Conservation (phyloP, 192 early-diverging fungal genomes). For the Martensiomyces pterosporus region DNA sequence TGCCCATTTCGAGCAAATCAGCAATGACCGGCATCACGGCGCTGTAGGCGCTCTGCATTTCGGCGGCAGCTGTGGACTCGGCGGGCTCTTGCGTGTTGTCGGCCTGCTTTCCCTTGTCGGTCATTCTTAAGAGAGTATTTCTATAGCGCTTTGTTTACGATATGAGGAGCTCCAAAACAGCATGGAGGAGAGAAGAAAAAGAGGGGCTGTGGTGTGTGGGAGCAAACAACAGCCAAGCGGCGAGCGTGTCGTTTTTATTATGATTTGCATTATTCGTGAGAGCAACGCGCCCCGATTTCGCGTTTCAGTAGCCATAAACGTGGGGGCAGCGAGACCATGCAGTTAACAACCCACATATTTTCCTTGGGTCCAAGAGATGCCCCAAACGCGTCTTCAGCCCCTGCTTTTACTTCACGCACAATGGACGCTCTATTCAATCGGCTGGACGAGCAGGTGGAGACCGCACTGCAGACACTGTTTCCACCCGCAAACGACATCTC, state of each 20-base stretch:
- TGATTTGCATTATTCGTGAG: no score
- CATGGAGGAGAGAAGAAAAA: neutral
- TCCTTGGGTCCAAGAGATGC: no score
- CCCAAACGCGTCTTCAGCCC: no score
- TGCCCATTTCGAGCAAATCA: conserved; percentile 61
- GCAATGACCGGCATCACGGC: conserved; percentile 45
- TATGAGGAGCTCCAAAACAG: neutral
- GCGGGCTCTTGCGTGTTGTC: conserved; percentile 13
- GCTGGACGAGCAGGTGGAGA: conserved; percentile 28
- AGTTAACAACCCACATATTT: no score
- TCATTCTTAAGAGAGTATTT: neutral
- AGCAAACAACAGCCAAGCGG: no score
- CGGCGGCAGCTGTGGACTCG: conserved; percentile 3
- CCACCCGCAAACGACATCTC: conserved; percentile 9
- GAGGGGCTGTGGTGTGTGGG: no score
- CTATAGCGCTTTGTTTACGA: no score
- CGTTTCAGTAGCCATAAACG: no score
- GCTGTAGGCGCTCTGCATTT: conserved; percentile 10
- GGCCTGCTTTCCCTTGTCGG: conserved; percentile 34
- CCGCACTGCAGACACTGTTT: conserved; percentile 27
- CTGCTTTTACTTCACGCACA: neutral
- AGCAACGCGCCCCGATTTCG: no score
- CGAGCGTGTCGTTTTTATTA: neutral
- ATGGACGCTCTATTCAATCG: conserved; percentile 35
- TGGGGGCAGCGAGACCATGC: no score